Evolutionary conservation across 2,329 filamentous ascomycete species (phyloP).

Genomic region (Leptographium procerum): DNA sequence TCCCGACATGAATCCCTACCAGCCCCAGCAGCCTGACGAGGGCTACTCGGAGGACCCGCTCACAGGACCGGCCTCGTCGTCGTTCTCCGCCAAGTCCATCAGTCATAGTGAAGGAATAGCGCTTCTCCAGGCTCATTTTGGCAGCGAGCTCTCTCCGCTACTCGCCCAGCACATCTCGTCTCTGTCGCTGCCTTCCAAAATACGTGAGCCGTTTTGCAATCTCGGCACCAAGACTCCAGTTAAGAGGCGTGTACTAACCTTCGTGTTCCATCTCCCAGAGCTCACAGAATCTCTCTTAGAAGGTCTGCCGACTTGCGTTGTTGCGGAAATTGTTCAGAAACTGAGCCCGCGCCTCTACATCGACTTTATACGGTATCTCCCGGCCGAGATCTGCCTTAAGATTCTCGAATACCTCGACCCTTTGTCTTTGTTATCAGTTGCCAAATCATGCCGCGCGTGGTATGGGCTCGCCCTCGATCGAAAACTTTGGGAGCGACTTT

Average conservation of each 20-base stretch:
- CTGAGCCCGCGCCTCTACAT: constrained; percentile 80
- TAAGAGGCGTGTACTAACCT: not conserved
- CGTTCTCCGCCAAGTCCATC: constrained; percentile 17
- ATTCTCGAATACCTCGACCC: constrained; percentile 81
- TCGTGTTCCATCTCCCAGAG: constrained; percentile 36
- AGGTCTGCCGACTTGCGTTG: constrained; percentile 66
- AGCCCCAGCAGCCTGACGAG: constrained; percentile 56
- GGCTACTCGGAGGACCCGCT: constrained; percentile 73
- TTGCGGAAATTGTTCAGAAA: constrained; percentile 69
- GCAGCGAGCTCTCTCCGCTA: constrained; percentile 37
- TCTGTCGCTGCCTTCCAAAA: constrained; percentile 24
- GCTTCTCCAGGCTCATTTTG: constrained; percentile 23
- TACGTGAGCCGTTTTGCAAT: constrained; percentile 2
- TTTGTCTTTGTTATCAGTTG: constrained; percentile 66
- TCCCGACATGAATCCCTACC: constrained; percentile 9
- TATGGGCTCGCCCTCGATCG: constrained; percentile 70
- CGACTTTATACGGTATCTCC: constrained; percentile 77
- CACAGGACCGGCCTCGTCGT: constrained; percentile 22
- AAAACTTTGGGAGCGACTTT: constrained; percentile 76
- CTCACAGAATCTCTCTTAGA: constrained; percentile 69
- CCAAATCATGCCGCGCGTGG: constrained; percentile 72
- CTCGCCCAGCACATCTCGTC: constrained; percentile 36
- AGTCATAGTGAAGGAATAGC: constrained; percentile 12
- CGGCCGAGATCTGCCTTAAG: constrained; percentile 81
- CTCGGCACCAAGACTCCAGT: not conserved